Conservation (phyloP, 495 filamentous ascomycete species). For the Aspergillus heteromorphus region DNA sequence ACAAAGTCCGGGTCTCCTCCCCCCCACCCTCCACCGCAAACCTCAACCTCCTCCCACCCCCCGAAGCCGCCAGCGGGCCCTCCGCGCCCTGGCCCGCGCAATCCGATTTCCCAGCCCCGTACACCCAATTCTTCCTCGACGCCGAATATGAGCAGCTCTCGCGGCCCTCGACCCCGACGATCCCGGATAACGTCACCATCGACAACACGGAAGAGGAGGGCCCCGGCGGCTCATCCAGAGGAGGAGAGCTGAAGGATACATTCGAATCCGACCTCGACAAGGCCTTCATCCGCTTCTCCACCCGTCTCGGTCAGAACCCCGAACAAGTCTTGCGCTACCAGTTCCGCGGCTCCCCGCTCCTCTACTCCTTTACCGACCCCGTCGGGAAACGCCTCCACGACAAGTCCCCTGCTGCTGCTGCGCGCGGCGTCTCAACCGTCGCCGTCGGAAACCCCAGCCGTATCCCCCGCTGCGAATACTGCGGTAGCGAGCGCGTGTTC, state of each 20-base stretch:
- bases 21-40: conserved; percentile 34
- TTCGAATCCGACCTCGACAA: conserved; percentile 83
- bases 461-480: conserved; percentile 73
- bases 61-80: conserved; percentile 24
- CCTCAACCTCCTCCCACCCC: conserved; percentile 8
- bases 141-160: conserved; percentile 85
- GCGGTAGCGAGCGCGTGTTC: conserved; percentile 72
- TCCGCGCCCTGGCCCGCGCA: conserved; percentile 68
- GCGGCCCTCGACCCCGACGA: conserved; percentile 36
- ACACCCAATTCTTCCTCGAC: conserved; percentile 76
- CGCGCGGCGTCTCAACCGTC: conserved; percentile 28
- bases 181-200: conserved; percentile 48
- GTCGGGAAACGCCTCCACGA: conserved; percentile 61
- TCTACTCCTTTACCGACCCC: conserved; percentile 71
- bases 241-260: conserved; percentile 72
- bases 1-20: conserved; percentile 52
- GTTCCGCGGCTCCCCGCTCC: conserved; percentile 70
- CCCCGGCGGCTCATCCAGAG: conserved; percentile 37
- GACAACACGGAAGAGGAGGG: conserved; percentile 50
- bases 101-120: conserved; percentile 59
- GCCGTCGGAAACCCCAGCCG: conserved; percentile 21
- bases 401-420: conserved; percentile 14
- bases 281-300: conserved; percentile 85
- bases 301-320: conserved; percentile 82
- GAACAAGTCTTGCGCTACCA: conserved; percentile 94